Base-by-base conservation (phyloP, 176 grass and related monocot species). In the Poa pratensis region DNA sequence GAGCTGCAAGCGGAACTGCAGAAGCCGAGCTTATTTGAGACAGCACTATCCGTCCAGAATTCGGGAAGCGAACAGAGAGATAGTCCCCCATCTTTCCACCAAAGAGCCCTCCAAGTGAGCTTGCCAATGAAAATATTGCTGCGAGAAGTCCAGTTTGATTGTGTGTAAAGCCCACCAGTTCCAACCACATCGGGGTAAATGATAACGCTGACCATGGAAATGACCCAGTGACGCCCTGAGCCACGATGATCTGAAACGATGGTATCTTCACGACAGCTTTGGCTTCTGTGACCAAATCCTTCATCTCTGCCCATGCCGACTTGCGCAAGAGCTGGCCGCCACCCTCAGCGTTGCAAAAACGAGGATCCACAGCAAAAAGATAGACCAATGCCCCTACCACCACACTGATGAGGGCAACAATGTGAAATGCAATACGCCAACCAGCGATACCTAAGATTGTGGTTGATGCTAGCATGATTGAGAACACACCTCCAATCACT, bases 231-330 rank as follows among this genome's bases (percentile, higher is more conserved):
- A 97, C 66, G 4, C 95, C 95, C 86, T 97, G 95, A 1, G 95
- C 95, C 70, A 97, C 92, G 24, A 95, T 94, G 58, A 95, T 97
- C 80, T 95, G 95, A 87, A 97, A 97, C 3, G 95, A 95, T 5
- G 90, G 51, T 49, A 98, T 93, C 37, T 85, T 88, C 26, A 95
- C 66, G 0, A 97, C 95, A n/a, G 82, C 84, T 50, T 88, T 93
- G 65, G 95, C 86, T 85, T 97, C 93, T 63, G 14, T 26, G 3
- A 71, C 30, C 34, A 95, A 59, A 64, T 83, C 90, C 82, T 91
- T 91, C 34, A 85, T 30, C 79, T 95, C 92, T 74, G 26, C 80
- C 89, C 87, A 86, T 7, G 79, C 62, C 17, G 82, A 84, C 70
- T 91, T 95, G 30, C 37, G 32, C 48, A 79, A 11, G 19, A 67